Evolutionary conservation across 192 early-diverging fungal species (phyloP).

Genomic region (Geranomyces variabilis): DNA sequence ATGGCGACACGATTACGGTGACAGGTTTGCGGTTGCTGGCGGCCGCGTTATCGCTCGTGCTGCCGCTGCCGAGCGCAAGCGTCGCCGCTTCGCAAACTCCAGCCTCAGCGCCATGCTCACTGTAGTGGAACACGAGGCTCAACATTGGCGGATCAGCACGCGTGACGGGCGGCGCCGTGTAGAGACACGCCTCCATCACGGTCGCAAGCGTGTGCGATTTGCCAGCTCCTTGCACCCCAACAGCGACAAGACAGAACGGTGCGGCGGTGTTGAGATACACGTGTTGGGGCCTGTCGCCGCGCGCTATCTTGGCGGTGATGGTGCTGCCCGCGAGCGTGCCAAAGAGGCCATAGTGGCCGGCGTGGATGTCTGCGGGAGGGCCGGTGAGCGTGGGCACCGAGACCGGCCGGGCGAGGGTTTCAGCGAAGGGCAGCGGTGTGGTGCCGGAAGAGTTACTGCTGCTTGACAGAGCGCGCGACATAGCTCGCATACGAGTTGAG

Average conservation of each 20-base stretch:
- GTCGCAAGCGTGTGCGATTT: conserved; percentile 40
- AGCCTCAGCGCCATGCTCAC: background rate
- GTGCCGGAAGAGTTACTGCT: too few relatives aligned
- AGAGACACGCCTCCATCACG: conserved; percentile 32
- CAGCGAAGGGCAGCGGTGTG: too few relatives aligned
- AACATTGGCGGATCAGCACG: background rate
- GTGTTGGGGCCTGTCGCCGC: too few relatives aligned
- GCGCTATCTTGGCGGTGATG: too few relatives aligned
- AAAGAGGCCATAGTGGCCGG: too few relatives aligned
- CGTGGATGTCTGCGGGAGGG: too few relatives aligned
- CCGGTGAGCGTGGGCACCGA: too few relatives aligned
- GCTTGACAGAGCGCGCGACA: too few relatives aligned
- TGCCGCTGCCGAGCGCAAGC: conserved; percentile 6
- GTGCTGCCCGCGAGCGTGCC: too few relatives aligned
- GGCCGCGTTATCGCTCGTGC: background rate
- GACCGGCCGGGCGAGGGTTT: too few relatives aligned
- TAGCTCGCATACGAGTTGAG: too few relatives aligned
- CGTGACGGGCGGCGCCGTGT: background rate
- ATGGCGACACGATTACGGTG: conserved; percentile 35
- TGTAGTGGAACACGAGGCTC: conserved; percentile 30
- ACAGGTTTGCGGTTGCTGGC: background rate
- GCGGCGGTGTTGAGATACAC: conserved; percentile 38
- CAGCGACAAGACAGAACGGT: conserved; percentile 37
- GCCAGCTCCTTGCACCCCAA: conserved; percentile 41
- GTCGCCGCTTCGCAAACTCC: conserved; percentile 29